A percentile compares a stretch with the other conserved stretches of the same genome.
Conservation (phyloP, 306 rosid genomes). For the Alnus rubra region DNA sequence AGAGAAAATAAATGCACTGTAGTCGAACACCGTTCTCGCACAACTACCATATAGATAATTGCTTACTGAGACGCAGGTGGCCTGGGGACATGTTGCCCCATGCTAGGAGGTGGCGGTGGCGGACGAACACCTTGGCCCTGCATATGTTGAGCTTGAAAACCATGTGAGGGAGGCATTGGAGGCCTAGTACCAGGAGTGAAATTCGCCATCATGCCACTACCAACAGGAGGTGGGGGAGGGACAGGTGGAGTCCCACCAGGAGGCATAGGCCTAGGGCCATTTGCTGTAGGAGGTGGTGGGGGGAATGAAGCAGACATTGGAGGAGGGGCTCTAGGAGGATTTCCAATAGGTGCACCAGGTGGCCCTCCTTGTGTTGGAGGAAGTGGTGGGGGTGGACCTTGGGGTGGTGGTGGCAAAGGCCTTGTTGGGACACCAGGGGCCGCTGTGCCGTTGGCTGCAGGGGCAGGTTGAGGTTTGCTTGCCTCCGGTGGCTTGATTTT, state of each 20-base stretch:
- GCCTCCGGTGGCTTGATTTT: constrained; percentile 86
- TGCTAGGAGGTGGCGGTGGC: constrained; percentile 69
- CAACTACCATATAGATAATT: background rate
- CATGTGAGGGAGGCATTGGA: constrained; percentile 81
- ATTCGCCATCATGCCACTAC: constrained; percentile 47
- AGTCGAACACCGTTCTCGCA: background rate
- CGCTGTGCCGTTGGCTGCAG: constrained; percentile 64
- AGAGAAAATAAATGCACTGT: background rate
- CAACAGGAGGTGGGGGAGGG: constrained; percentile 79
- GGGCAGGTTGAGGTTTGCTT: constrained; percentile 71
- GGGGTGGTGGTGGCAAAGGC: constrained; percentile 84
- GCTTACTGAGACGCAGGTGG: constrained; percentile 14
- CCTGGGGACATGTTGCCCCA: constrained; percentile 43
- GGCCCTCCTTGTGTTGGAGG: constrained; percentile 74
- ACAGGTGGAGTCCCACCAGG: constrained; percentile 74
- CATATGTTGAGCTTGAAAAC: constrained; percentile 63
- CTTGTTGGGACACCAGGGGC: constrained; percentile 87
- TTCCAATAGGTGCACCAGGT: constrained; percentile 63
- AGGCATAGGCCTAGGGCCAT: constrained; percentile 83
- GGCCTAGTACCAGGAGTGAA: constrained; percentile 68
- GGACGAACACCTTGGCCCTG: constrained; percentile 52
- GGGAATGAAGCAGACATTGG: constrained; percentile 73
- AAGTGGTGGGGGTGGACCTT: constrained; percentile 82
- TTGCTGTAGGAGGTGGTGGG: constrained; percentile 81
- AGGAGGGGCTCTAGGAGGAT: constrained; percentile 79